Conservation (phyloP, 2,329 filamentous ascomycete species). For the Colletotrichum noveboracense region DNA sequence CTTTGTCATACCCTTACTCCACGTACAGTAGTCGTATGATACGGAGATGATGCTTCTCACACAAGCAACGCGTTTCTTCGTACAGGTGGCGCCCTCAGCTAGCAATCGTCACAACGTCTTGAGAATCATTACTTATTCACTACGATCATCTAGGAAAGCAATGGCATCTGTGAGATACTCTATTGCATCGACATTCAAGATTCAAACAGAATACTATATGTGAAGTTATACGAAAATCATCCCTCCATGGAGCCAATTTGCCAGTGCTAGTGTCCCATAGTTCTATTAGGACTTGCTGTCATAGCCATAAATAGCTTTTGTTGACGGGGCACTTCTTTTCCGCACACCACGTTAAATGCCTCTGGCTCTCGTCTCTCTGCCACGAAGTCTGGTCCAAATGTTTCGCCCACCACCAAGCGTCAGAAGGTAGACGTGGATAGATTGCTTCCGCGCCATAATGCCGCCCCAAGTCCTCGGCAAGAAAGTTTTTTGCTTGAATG, state of each 20-base stretch:
- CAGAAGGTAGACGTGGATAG: background rate
- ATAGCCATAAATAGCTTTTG: background rate
- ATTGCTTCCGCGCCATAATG: accelerated
- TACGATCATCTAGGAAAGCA: background rate
- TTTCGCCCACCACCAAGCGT: background rate
- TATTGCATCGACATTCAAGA: no score
- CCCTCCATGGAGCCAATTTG: accelerated
- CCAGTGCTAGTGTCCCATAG: accelerated
- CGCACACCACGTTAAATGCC: background rate
- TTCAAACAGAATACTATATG: background rate
- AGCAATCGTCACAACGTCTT: background rate
- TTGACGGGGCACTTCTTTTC: background rate
- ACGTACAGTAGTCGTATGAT: accelerated
- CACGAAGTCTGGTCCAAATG: background rate
- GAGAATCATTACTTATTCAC: no score
- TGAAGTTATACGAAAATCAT: accelerated
- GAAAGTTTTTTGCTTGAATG: accelerated
- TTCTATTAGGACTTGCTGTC: background rate
- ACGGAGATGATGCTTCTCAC: background rate
- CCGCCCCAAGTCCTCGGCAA: background rate
- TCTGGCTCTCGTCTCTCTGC: background rate
- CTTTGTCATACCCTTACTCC: background rate
- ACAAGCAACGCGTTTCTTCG: background rate
- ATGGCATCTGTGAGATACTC: background rate
- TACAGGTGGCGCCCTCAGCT: background rate